Conservation (phyloP, 352 stramenopile species). For the Phytophthora podocarpi region DNA sequence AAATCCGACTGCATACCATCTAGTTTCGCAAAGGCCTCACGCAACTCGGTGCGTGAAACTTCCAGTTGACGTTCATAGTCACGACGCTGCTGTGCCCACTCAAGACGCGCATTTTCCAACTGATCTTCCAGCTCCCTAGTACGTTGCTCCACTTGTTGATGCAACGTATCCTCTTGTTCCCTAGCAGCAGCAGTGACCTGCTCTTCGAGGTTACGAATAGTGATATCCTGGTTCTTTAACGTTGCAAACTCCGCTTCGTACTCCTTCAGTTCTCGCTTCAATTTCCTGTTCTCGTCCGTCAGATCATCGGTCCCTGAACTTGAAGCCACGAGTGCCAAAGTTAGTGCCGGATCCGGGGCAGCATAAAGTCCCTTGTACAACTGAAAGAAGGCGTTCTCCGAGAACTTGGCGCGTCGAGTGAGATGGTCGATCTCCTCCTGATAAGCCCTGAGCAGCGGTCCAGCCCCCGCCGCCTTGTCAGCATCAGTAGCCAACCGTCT, state of each 20-base stretch:
- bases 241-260: slow-evolving; percentile 94
- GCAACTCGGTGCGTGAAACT: slow-evolving; percentile 54
- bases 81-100: slow-evolving; percentile 84
- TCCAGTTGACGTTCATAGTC: slow-evolving; percentile 77
- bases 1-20: slow-evolving; percentile 93
- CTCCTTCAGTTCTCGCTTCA: slow-evolving; percentile 90
- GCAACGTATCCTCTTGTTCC: slow-evolving; percentile 66
- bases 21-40: slow-evolving; percentile 75
- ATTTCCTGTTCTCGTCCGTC: slow-evolving; percentile 91
- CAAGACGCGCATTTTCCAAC: slow-evolving; percentile 66
- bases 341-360: slow-evolving; percentile 79
- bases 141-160: slow-evolving; percentile 62
- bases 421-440: slow-evolving; percentile 94
- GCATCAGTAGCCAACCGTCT: slow-evolving; percentile 62
- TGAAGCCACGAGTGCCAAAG: slow-evolving; percentile 67
- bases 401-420: slow-evolving; percentile 90
- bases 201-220: slow-evolving; percentile 95
- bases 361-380: slow-evolving; percentile 90
- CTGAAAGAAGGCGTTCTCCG: slow-evolving; percentile 89
- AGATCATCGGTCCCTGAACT: slow-evolving; percentile 50
- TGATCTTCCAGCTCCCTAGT: slow-evolving; percentile 72
- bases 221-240: slow-evolving; percentile 98
- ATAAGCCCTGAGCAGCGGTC: slow-evolving; percentile 85
- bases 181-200: slow-evolving; percentile 85
- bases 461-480: slow-evolving; percentile 68